A percentile compares a stretch with the other conserved stretches of the same genome.
These are phyloP conservation scores for Pichia membranifaciens DNA, from an alignment of 805 yeast species.

Conservation along the genomic window DNA sequence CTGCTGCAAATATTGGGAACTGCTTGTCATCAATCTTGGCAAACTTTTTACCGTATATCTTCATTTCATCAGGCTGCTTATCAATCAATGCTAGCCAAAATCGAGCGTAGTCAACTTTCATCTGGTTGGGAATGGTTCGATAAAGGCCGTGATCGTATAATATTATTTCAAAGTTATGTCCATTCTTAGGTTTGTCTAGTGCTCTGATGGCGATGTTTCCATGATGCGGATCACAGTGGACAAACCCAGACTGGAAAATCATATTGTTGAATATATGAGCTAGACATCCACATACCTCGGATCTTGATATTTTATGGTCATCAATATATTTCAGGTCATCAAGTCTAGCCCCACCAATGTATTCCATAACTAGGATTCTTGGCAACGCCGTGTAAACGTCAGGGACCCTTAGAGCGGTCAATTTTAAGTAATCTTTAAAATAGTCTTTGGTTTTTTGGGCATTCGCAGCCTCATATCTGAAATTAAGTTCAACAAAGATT, in stretches of 20 bases:
- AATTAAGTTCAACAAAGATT: slow-evolving; percentile 86
- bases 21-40: slow-evolving; percentile 74
- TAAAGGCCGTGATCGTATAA: slow-evolving; percentile 94
- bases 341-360: slow-evolving; percentile 70
- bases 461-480: slow-evolving; percentile 78
- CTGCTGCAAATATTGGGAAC: slow-evolving; percentile 83
- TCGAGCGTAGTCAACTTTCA: slow-evolving; percentile 78
- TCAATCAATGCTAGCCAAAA: slow-evolving; percentile 90
- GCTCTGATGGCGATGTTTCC: slow-evolving; percentile 86
- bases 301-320: slow-evolving; percentile 57
- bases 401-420: slow-evolving; percentile 81
- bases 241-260: slow-evolving; percentile 89
- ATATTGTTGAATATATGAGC: slow-evolving; percentile 89
- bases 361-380: slow-evolving; percentile 85
- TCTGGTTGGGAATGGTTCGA: slow-evolving; percentile 69
- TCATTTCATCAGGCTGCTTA: slow-evolving; percentile 60
- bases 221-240: slow-evolving; percentile 98
- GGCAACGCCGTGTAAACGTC: slow-evolving; percentile 56
- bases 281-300: slow-evolving; percentile 76
- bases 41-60: slow-evolving; percentile 64
- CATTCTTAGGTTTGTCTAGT: slow-evolving; percentile 26
- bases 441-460: slow-evolving; percentile 64
- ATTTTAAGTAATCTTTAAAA: slow-evolving; percentile 47
- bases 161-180: slow-evolving; percentile 82
- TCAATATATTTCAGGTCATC: slow-evolving; percentile 69